These are phyloP conservation scores for Cutaneotrichosporon cavernicola DNA, from an alignment of 1,284 basidiomycete genomes.

Conservation along the genomic window DNA sequence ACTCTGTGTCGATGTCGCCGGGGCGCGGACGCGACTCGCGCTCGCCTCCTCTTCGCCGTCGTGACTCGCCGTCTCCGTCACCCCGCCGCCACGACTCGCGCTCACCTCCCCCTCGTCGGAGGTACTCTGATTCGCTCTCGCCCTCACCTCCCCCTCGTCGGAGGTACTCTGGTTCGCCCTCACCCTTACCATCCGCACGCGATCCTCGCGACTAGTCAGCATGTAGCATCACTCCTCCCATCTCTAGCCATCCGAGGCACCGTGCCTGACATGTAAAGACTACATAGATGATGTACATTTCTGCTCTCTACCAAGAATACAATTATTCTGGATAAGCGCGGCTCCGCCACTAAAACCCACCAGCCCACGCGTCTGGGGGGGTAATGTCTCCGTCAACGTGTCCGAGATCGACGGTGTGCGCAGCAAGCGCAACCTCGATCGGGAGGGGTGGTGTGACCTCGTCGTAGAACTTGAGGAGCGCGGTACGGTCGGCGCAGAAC, in stretches of 20 bases:
- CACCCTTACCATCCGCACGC: background rate
- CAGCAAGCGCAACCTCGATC: background rate
- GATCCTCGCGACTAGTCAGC: background rate
- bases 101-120: background rate
- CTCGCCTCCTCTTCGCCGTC: background rate
- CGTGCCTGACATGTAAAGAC: background rate
- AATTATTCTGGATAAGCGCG: background rate
- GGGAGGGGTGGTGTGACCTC: conserved; percentile 60
- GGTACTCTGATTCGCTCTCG: background rate
- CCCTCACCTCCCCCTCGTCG: background rate
- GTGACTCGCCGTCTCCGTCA: background rate
- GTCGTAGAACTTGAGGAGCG: conserved; percentile 67
- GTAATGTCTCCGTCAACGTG: background rate
- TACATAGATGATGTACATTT: conserved; percentile 12
- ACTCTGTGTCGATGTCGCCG: background rate
- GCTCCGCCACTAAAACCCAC: background rate
- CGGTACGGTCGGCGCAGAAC: conserved; percentile 65
- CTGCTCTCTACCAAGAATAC: conserved; percentile 1
- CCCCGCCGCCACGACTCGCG: background rate
- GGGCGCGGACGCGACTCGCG: background rate
- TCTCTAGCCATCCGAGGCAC: background rate
- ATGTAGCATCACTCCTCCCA: background rate
- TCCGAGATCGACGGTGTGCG: background rate
- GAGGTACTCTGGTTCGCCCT: background rate
- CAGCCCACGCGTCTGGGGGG: conserved; percentile 8